A percentile compares a stretch with the other conserved stretches of the same genome.
phyloP scores from a whole-genome alignment of 2,329 filamentous ascomycete genomes.

The Ophiostoma quercus region DNA sequence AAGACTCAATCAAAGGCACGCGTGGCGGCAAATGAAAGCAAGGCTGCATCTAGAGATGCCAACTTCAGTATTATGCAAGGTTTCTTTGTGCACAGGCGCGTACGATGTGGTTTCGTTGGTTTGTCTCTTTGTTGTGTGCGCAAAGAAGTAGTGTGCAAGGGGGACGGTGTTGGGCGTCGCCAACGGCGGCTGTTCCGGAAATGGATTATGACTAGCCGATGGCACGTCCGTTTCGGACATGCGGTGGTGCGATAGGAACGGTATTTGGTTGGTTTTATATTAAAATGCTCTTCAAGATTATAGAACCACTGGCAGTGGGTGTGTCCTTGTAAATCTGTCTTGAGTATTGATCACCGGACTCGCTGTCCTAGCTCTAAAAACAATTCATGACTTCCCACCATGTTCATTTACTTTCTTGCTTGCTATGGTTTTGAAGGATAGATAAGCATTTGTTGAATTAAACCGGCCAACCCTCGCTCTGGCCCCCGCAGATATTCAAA shows the following conservation, averaged over 20 bases:
- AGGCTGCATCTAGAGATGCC: not conserved
- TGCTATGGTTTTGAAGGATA: not conserved
- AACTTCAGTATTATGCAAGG: not conserved
- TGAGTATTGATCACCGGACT: not conserved
- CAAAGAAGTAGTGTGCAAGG: not conserved
- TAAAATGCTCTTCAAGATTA: not conserved
- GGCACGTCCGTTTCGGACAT: not conserved
- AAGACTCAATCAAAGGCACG: not conserved
- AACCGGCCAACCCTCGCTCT: not conserved
- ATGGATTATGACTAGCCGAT: not conserved
- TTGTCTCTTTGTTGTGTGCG: not conserved
- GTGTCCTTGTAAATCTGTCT: not conserved
- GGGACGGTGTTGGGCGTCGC: not conserved
- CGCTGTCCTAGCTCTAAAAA: not conserved
- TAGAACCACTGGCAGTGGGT: not conserved
- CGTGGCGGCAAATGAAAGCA: not conserved
- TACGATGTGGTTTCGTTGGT: not conserved
- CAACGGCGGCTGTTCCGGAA: conserved; percentile 11
- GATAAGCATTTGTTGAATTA: not conserved
- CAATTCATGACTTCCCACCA: not conserved
- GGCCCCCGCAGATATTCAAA: not conserved
- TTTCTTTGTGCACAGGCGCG: not conserved
- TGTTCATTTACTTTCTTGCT: not conserved
- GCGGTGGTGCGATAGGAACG: not conserved
- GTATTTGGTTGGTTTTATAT: not conserved